These are phyloP conservation scores for Clavispora phyllophila DNA, from an alignment of 805 yeast genomes.

Conservation along the genomic window DNA sequence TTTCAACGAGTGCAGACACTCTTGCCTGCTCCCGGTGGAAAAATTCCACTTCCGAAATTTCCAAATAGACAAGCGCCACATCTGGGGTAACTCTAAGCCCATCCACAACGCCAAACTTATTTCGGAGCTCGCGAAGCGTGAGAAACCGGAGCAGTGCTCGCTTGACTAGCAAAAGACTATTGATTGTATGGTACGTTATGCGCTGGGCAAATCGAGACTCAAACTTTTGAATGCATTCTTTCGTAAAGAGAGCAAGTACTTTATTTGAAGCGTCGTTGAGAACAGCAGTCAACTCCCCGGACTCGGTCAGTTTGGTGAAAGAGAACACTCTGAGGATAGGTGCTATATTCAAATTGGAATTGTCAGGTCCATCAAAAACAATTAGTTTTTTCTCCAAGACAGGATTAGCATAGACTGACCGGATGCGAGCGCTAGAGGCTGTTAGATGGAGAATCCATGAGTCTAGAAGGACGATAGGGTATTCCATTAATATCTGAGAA, in stretches of 20 bases:
- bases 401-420: conserved; percentile 3
- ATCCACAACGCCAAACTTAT: background rate
- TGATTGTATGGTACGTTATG: conserved; percentile 27
- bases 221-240: conserved; percentile 21
- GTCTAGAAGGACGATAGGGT: conserved; percentile 12
- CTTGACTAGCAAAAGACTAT: conserved; percentile 23
- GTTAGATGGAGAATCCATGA: conserved; percentile 11
- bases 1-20: conserved; percentile 18
- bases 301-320: conserved; percentile 19
- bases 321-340: conserved; percentile 26
- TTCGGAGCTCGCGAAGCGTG: conserved; percentile 1
- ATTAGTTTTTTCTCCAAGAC: conserved; percentile 14
- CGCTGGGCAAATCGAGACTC: conserved; percentile 29
- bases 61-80: conserved; percentile 21
- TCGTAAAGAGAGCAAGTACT: conserved; percentile 27
- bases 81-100: conserved; percentile 1
- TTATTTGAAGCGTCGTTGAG: conserved; percentile 29
- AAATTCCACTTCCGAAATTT: conserved; percentile 25
- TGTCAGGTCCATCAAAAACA: conserved; percentile 1
- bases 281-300: conserved; percentile 24
- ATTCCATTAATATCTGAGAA: conserved; percentile 4
- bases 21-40: conserved; percentile 28
- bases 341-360: conserved; percentile 9
- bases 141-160: conserved; percentile 25
- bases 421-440: conserved; percentile 2